Evolutionary conservation across 257 asterid genomes (phyloP).

Genomic region (Solanum chmielewskii): DNA sequence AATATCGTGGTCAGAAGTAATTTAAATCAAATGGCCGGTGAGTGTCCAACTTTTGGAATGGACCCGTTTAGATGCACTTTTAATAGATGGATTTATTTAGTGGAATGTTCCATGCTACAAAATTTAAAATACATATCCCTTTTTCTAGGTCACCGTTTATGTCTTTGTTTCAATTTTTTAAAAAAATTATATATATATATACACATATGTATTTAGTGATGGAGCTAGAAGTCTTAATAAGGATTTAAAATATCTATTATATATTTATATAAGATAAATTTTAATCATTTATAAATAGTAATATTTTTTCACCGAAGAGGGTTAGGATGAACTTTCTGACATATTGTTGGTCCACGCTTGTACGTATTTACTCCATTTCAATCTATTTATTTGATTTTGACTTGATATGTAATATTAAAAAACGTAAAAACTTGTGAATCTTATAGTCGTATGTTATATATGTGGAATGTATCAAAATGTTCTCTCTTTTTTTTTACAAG

Average conservation of each 20-base stretch:
- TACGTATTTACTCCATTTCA: not conserved
- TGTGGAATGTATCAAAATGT: not conserved
- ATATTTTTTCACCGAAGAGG: no score
- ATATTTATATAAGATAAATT: no score
- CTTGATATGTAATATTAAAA: accelerated
- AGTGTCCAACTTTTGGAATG: not conserved
- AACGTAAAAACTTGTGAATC: no score
- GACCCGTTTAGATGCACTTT: not conserved
- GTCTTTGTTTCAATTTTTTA: not conserved
- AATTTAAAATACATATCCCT: not conserved
- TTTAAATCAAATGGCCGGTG: not conserved
- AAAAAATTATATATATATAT: no score
- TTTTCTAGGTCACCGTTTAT: not conserved
- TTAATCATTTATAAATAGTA: no score
- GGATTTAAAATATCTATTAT: no score
- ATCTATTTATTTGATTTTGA: accelerated
- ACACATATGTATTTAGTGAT: no score
- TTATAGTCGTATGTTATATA: not conserved
- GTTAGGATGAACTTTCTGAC: no score
- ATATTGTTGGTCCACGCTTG: no score
- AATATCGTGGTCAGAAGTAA: not conserved
- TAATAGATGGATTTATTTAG: not conserved
- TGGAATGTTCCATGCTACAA: not conserved
- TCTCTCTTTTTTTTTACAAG: not conserved
- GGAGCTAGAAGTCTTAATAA: no score